phyloP scores from a whole-genome alignment of 805 yeast genomes.

The Wickerhamomyces ciferrii region DNA sequence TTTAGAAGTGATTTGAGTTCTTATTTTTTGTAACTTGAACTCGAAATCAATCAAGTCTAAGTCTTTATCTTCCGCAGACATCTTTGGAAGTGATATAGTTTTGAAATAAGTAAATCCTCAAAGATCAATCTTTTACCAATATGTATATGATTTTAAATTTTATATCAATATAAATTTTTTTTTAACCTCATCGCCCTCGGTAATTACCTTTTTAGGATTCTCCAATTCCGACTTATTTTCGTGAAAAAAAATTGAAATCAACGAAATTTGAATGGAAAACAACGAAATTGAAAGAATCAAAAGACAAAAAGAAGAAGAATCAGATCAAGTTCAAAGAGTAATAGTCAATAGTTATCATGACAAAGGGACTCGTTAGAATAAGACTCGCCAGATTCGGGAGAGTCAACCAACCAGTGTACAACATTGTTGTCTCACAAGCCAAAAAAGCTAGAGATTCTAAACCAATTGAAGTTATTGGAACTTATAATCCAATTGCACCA shows the following conservation, averaged over 20 bases:
- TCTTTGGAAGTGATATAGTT: not conserved
- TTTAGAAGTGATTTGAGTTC: slow-evolving; percentile 72
- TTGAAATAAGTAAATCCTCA: no score
- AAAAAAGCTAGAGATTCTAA: slow-evolving; percentile 75
- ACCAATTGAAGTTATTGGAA: slow-evolving; percentile 94
- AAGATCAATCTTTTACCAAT: not conserved
- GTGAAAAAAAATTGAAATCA: not conserved
- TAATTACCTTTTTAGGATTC: not conserved
- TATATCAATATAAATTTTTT: not conserved
- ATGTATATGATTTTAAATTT: not conserved
- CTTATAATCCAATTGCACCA: slow-evolving; percentile 80
- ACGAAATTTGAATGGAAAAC: not conserved
- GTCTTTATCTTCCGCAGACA: slow-evolving; percentile 13
- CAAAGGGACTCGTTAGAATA: slow-evolving; percentile 75
- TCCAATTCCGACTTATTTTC: not conserved
- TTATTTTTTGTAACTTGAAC: slow-evolving; percentile 59
- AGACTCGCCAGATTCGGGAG: slow-evolving; percentile 93
- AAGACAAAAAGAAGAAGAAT: not conserved
- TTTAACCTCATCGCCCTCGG: slow-evolving; percentile 1
- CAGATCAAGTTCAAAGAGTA: not conserved
- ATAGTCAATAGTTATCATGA: no score
- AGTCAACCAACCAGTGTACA: slow-evolving; percentile 79
- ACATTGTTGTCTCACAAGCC: slow-evolving; percentile 82
- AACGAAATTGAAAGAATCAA: not conserved
- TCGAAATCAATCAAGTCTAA: slow-evolving; percentile 32